Base-by-base conservation (phyloP, 305 asterid species). In the Lippia alba region DNA sequence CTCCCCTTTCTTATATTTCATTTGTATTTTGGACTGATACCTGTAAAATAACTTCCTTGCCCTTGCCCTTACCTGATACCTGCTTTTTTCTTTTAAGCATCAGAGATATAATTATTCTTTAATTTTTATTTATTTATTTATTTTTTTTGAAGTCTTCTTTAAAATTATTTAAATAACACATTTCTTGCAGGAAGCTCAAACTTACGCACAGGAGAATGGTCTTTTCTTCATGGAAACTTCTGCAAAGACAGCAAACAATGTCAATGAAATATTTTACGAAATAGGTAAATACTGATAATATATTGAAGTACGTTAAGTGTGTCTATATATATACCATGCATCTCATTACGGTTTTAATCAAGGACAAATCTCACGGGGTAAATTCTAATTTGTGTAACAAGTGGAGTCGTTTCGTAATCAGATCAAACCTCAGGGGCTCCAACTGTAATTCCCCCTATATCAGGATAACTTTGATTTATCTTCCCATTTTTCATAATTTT, bases 161-260 rank as follows among this genome's bases (percentile, higher is more conserved):
- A 36, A 4, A 36, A 6, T 8, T 5, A 44, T 44, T 24, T 24
- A 24, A 44, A 50, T 24, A 34, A 44, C 8, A 36, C 18, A 56
- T 61, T 44, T 74, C 49, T 72, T 74, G 74, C 80, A 83, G 88
- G 88, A 83, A 60, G 91, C 87, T 19, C 70, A 81, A 71, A 57
- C 77, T 62, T 86, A 86, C 72, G 87, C 83, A 0, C 74, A 78
- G 63, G 79, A 79, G 65, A 86, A 82, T 72, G 83, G 85, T 16
- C 91, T 86, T 67, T 86, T 86, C 80, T 86, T 83, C 75, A 76
- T 83, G 80, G 89, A 86, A 78, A 86, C 91, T 72, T 86, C 91
- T 69, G 89, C 91, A 67, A 86, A 84, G 74, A 76, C 86, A 50
- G 89, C 91, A 61, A 74, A 77, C 14, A 86, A 86, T 68, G 91